Percentiles rank a stretch among this genome's conserved stretches.
phyloP scores from a whole-genome alignment of 2,329 filamentous ascomycete genomes.

The Plenodomus biglobosus region DNA sequence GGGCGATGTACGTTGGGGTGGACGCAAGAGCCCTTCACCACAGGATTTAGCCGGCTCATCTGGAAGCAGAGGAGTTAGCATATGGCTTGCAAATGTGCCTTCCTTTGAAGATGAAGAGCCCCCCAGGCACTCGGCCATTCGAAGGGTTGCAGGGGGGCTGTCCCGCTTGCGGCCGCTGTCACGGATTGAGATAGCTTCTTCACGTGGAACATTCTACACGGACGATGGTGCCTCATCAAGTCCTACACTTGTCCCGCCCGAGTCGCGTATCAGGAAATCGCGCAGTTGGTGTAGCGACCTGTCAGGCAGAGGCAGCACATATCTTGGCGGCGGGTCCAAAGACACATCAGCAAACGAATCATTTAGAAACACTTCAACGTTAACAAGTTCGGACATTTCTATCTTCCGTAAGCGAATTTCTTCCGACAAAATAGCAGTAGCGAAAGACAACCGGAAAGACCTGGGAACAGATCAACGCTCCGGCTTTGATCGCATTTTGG shows the following conservation, averaged over 20 bases:
- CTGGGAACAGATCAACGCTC: slow-evolving; percentile 27
- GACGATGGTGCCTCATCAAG: slow-evolving; percentile 29
- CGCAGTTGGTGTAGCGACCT: slow-evolving; percentile 28
- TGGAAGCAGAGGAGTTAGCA: slow-evolving; percentile 27
- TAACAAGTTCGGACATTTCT: slow-evolving; percentile 29
- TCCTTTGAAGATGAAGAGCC: slow-evolving; percentile 22
- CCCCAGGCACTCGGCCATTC: slow-evolving; percentile 17
- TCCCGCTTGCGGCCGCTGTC: slow-evolving; percentile 9
- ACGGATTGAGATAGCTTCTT: slow-evolving; percentile 15
- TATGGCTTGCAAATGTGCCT: slow-evolving; percentile 34
- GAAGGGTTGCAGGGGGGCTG: neutral
- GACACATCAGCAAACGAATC: slow-evolving; percentile 8
- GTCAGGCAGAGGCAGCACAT: slow-evolving; percentile 16
- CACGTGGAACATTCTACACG: slow-evolving; percentile 34
- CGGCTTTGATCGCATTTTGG: slow-evolving; percentile 33
- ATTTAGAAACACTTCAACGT: slow-evolving; percentile 21
- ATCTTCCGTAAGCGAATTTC: slow-evolving; percentile 31
- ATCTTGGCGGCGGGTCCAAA: slow-evolving; percentile 3
- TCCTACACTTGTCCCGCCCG: slow-evolving; percentile 19
- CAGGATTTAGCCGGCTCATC: slow-evolving; percentile 8
- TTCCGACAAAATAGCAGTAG: slow-evolving; percentile 33
- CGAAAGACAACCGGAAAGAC: slow-evolving; percentile 29
- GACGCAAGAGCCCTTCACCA: slow-evolving; percentile 16
- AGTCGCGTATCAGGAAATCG: slow-evolving; percentile 22
- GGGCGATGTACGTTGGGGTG: slow-evolving; percentile 26